phyloP scores from a whole-genome alignment of 495 filamentous ascomycete genomes.

The Amorphotheca resinae region DNA sequence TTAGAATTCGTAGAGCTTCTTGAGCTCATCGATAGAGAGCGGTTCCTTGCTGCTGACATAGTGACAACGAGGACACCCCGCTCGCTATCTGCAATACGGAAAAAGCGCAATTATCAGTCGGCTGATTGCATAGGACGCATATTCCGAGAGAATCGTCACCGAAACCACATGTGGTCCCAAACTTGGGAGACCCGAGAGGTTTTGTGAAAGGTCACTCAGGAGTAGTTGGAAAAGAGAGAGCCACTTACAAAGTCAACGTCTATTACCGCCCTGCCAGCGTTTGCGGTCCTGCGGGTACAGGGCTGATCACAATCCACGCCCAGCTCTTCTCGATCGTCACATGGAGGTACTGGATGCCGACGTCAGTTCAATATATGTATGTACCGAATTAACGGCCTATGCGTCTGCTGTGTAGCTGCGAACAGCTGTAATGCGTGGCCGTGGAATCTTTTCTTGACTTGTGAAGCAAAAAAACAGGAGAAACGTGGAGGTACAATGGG shows the following conservation, averaged over 20 bases:
- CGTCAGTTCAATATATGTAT: slow-evolving; percentile 6
- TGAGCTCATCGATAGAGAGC: slow-evolving; percentile 46
- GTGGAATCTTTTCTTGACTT: slow-evolving; percentile 1
- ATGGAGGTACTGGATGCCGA: slow-evolving; percentile 18
- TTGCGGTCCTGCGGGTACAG: slow-evolving; percentile 20
- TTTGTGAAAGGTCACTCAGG: background rate
- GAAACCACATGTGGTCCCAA: slow-evolving; percentile 6
- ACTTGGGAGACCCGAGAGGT: slow-evolving; percentile 2
- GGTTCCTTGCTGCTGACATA: slow-evolving; percentile 46
- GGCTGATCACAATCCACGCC: slow-evolving; percentile 21
- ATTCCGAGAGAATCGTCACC: slow-evolving; percentile 9
- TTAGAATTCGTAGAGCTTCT: slow-evolving; percentile 33
- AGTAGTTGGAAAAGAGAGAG: slow-evolving; percentile 1
- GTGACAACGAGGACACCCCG: slow-evolving; percentile 19
- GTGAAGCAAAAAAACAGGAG: slow-evolving; percentile 8
- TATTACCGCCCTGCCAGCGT: slow-evolving; percentile 16
- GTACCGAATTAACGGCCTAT: slow-evolving; percentile 8
- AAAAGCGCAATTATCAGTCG: slow-evolving; percentile 15
- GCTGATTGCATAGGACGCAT: slow-evolving; percentile 14
- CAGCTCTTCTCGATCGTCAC: slow-evolving; percentile 19
- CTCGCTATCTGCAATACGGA: slow-evolving; percentile 14
- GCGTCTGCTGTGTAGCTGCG: slow-evolving; percentile 5
- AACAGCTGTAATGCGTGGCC: slow-evolving; percentile 8
- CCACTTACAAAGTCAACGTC: slow-evolving; percentile 17
- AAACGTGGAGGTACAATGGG: slow-evolving; percentile 15